These are phyloP conservation scores for Hanseniaspora lachancei DNA, from an alignment of 805 yeast species.

Conservation along the genomic window DNA sequence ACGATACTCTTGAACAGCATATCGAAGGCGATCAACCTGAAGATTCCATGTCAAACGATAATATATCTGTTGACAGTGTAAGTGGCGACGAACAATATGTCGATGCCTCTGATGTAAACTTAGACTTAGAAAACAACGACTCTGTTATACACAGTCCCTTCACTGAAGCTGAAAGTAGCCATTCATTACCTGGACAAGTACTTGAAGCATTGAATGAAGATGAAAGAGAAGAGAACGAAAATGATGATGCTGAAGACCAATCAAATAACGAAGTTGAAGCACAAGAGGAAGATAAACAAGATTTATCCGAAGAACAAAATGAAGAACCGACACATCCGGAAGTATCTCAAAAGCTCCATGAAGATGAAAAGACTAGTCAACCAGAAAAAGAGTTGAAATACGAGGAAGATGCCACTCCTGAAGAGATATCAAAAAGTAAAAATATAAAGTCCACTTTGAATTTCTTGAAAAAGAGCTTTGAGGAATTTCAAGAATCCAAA, in stretches of 20 bases:
- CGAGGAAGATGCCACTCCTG: conserved; percentile 19
- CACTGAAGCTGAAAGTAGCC: conserved; percentile 19
- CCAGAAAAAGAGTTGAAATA: conserved; percentile 15
- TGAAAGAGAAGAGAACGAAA: not conserved
- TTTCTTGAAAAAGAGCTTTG: conserved; percentile 47
- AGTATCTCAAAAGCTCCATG: conserved; percentile 19
- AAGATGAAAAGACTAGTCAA: conserved; percentile 12
- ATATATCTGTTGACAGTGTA: not conserved
- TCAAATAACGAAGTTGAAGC: not conserved
- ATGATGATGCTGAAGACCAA: not conserved
- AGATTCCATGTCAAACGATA: conserved; percentile 11
- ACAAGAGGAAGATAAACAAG: conserved; percentile 17
- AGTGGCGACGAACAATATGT: conserved; percentile 19
- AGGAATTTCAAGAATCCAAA: conserved; percentile 41
- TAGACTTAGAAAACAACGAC: not conserved
- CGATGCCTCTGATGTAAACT: not conserved
- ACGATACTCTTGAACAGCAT: not conserved
- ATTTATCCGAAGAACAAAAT: conserved; percentile 22
- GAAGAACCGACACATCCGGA: conserved; percentile 21
- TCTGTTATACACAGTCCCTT: conserved; percentile 13
- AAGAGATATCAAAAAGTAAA: conserved; percentile 13
- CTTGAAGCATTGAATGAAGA: not conserved
- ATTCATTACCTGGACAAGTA: conserved; percentile 10
- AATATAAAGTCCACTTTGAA: conserved; percentile 25
- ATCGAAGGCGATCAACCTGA: conserved; percentile 17